Base-by-base conservation (phyloP, 2,329 filamentous ascomycete species). In the Thermochaetoides dissita region DNA sequence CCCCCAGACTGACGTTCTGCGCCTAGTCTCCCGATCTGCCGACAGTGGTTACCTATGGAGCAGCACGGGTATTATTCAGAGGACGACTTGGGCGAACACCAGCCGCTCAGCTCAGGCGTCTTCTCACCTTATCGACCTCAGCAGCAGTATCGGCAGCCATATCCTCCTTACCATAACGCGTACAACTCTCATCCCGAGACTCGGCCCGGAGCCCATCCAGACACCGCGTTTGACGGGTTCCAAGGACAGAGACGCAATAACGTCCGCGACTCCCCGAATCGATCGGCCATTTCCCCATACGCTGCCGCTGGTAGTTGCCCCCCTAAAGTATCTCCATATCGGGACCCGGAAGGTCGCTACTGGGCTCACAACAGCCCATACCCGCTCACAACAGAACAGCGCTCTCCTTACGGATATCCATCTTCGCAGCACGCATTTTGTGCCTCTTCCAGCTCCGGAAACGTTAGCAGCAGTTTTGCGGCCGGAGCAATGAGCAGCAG, bases 401-500 rank as follows among this genome's bases (percentile, higher is more conserved):
- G 52, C 17, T 24, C 17, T 24, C 17, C 17, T 24, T 24, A 24
- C 17, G 17, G 17, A 24, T 24, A 24, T 43, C 49, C 49, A 3
- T 44, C 39, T n/a, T 50, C 59, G 17, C 56, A 55, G 38, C 59
- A 56, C 50, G 68, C 62, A 53, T 61, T 67, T 24, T 3, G 17
- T 24, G 5, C 17, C 43, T 81, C 77, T 1, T 75, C 76, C 2
- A 79, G 75, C 31, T 69, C 74, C 46, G 79, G 85, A 61, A 84
- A 84, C 57, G 74, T 80, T 49, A 69, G 79, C 46, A 66, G 74
- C 39, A 59, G 17, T 24, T 24, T 65, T 34, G 74, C 80, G 10
- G 67, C 70, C 17, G 80, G 78, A 51, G 80, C 78, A 43, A 76
- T 85, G 59, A 68, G 78, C 30, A 79, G 78, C 42, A 74, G 17